Base-by-base conservation (phyloP, 2,329 filamentous ascomycete species). In the Diaporthe australafricana region DNA sequence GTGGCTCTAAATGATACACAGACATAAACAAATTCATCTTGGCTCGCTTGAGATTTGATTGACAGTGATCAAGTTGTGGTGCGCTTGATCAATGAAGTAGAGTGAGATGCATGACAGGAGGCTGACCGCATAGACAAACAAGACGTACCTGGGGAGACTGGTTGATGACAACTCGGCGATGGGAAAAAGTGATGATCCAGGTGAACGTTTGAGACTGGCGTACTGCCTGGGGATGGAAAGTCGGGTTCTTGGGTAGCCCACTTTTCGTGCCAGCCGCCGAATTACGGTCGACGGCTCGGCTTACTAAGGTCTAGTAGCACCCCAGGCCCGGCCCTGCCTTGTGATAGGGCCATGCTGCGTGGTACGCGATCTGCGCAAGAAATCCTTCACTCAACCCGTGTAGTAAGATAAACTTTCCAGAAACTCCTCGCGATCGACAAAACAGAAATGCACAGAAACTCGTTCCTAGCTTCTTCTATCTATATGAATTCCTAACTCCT, bases 171-270 rank as follows among this genome's bases (percentile, higher is more conserved):
- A 50, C 45, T 65, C 60, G 60, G 60, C 60, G 60, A 65, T 65
- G 60, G 60, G 60, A 70, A 73, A 72, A 53, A 72, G 53, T 73
- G 72, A 73, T 73, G 72, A 72, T 73, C 70, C 72, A 65, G 60
- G 60, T 65, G 45, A 50, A 65, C 22, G 60, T 65, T 65, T 65
- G 60, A 65, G 60, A 50, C 60, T 65, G 60, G 60, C 60, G 45
- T 50, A 30, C 20, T 42, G 60, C 60, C 45, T 65, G 60, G 42
- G 45, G 60, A 50, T 65, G 60, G 60, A 45, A 65, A n/a, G 7
- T 65, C 42, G 60, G 60, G n/a, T n/a, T n/a, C n/a, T n/a, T n/a
- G n/a, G n/a, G n/a, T n/a, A n/a, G n/a, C n/a, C n/a, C n/a, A n/a
- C n/a, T n/a, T n/a, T n/a, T n/a, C n/a, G n/a, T n/a, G n/a, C n/a